Evolutionary conservation across 805 yeast species (phyloP).

Genomic region (Yamadazyma tumulicola): DNA sequence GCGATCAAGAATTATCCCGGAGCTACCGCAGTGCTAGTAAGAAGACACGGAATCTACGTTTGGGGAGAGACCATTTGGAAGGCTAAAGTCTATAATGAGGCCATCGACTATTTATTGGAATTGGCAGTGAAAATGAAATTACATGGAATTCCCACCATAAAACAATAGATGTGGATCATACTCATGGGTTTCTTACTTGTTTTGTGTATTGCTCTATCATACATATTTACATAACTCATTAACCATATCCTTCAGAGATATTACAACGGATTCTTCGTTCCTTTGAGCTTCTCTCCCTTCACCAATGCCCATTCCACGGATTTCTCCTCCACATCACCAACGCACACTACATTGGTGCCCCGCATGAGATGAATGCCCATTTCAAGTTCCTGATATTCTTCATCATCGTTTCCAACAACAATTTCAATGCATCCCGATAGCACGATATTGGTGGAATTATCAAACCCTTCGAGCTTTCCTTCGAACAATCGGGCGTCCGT

Average conservation of each 20-base stretch:
- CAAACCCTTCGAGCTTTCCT: conserved; percentile 53
- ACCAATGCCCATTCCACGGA: conserved; percentile 40
- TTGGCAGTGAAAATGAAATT: conserved; percentile 79
- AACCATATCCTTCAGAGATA: no score
- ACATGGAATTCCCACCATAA: conserved; percentile 55
- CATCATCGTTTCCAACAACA: conserved; percentile 28
- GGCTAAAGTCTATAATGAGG: conserved; percentile 90
- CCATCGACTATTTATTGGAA: conserved; percentile 84
- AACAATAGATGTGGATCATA: no score
- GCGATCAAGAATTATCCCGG: conserved; percentile 71
- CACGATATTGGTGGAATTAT: conserved; percentile 59
- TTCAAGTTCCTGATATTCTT: conserved; percentile 37
- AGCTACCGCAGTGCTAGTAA: conserved; percentile 81
- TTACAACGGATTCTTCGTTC: conserved; percentile 40
- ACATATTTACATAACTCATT: neutral
- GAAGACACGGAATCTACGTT: conserved; percentile 93
- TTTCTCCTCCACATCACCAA: conserved; percentile 45
- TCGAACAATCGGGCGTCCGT: conserved; percentile 43
- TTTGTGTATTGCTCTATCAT: no score
- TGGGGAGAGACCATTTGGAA: conserved; percentile 94
- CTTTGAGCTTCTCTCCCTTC: conserved; percentile 30
- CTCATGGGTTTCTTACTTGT: no score
- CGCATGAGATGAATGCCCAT: conserved; percentile 52
- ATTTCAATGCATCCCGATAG: conserved; percentile 51
- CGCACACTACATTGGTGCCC: conserved; percentile 56